These are phyloP conservation scores for Lithohypha guttulata DNA, from an alignment of 2,329 filamentous ascomycete species.

Conservation along the genomic window DNA sequence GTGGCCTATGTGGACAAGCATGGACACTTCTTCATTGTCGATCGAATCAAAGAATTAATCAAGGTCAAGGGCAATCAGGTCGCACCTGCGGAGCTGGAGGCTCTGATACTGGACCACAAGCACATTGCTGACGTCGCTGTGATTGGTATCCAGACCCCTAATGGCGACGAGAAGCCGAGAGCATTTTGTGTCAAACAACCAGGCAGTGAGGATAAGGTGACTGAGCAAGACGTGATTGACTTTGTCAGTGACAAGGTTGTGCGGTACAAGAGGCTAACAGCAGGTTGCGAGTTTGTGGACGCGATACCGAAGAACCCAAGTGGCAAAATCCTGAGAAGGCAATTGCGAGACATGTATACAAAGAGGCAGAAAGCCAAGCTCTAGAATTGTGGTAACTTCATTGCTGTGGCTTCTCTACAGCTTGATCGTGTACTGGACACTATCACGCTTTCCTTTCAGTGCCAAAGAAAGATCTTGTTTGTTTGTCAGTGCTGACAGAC, in stretches of 20 bases:
- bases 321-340: constrained; percentile 19
- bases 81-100: constrained; percentile 39
- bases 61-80: constrained; percentile 48
- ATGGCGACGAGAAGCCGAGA: constrained; percentile 25
- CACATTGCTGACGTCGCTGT: constrained; percentile 38
- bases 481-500: too few relatives aligned
- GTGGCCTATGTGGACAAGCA: constrained; percentile 37
- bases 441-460: too few relatives aligned
- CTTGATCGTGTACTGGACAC: too few relatives aligned
- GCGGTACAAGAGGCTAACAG: constrained; percentile 38
- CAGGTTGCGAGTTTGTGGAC: constrained; percentile 25
- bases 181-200: constrained; percentile 35
- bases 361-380: constrained; percentile 11
- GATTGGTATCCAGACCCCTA: constrained; percentile 33
- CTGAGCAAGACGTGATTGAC: constrained; percentile 29
- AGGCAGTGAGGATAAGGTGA: constrained; percentile 22
- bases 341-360: constrained; percentile 15
- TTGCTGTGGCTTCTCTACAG: too few relatives aligned
- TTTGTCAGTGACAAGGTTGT: constrained; percentile 28
- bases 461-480: too few relatives aligned
- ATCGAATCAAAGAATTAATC: constrained; percentile 52
- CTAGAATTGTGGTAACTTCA: too few relatives aligned
- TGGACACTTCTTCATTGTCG: constrained; percentile 48
- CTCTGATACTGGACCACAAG: constrained; percentile 34
- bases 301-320: constrained; percentile 17